These are phyloP conservation scores for Tirmania nivea DNA, from an alignment of 495 filamentous ascomycete species.

Conservation along the genomic window DNA sequence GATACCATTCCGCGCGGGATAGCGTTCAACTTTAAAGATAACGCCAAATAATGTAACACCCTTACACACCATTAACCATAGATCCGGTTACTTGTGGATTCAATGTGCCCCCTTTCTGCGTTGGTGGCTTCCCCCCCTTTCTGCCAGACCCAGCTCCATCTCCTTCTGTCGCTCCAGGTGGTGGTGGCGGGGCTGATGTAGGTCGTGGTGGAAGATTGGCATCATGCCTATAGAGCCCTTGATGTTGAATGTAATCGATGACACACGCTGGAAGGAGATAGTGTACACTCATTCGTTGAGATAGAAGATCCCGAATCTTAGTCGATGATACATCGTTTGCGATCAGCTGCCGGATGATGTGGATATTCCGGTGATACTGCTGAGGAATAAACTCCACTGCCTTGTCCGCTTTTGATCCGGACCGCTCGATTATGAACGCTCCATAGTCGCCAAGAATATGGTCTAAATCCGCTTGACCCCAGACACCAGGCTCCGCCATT, in stretches of 20 bases:
- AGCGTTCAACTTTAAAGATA: too few relatives aligned
- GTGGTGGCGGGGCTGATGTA: neutral
- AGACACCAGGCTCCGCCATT: conserved; percentile 47
- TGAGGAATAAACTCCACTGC: conserved; percentile 32
- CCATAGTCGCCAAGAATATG: conserved; percentile 75
- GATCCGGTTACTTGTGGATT: too few relatives aligned
- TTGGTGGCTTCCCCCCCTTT: too few relatives aligned
- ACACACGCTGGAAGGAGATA: conserved; percentile 25
- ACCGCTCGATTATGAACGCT: conserved; percentile 72
- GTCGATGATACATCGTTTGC: conserved; percentile 79
- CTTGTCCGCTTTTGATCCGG: conserved; percentile 73
- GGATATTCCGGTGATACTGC: conserved; percentile 44
- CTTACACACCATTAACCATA: too few relatives aligned
- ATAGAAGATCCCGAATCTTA: conserved; percentile 66
- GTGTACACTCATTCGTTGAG: conserved; percentile 56
- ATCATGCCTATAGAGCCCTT: conserved; percentile 52
- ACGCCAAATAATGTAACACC: too few relatives aligned
- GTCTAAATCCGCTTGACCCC: conserved; percentile 62
- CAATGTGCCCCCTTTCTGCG: too few relatives aligned
- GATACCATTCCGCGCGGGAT: too few relatives aligned
- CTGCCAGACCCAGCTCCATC: too few relatives aligned
- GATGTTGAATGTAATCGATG: conserved; percentile 56
- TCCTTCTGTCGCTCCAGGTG: too few relatives aligned
- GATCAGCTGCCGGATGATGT: conserved; percentile 72
- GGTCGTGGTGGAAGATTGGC: neutral